Base-by-base conservation (phyloP, 1,139 yeast genomes). In the Groenewaldozyma sp. region DNA sequence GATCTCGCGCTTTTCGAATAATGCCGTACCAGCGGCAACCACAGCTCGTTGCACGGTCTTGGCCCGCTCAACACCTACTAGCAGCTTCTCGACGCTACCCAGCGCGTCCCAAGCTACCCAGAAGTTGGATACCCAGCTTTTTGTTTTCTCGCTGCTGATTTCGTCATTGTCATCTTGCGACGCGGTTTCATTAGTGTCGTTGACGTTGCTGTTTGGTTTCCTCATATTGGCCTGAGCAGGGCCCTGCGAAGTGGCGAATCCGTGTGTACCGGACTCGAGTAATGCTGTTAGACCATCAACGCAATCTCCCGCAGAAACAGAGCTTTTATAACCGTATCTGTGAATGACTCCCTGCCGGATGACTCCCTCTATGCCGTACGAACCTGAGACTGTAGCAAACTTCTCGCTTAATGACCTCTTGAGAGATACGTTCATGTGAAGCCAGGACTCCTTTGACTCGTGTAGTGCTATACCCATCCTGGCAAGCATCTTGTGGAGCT, bases 81-180 rank as follows among this genome's bases (percentile, higher is more conserved):
- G 58, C 22, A 91, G 66, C 5, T 78, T 59, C 29, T 79, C 83
- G 41, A 78, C 70, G 27, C 69, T 68, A 57, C 78, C 78, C 37
- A 88, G 66, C 1, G 97, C 86, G 62, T 91, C 98, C 93, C 95
- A 93, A 11, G 95, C 83, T 24, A 77, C 71, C 97, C 98, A 91
- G 58, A 93, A 93, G 56, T 88, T 87, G 39, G 75, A 73, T 3
- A 88, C 77, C 94, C 95, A 91, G 36, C 74, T 71, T 49, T 77
- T 73, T 50, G 82, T 88, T 53, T 77, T 67, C 40, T 64, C 38
- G 17, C 37, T 46, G 11, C 40, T 38, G 6, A 39, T 44, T 13
- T 38, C 37, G 14, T 27, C 34, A 7, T 29, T 28, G 18, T 40
- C 42, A 21, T 35, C 37, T 28, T 34, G 24, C n/a, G 19, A 14